phyloP scores from a whole-genome alignment of 139 green algal genomes.

The Auxenochlorella protothecoides region DNA sequence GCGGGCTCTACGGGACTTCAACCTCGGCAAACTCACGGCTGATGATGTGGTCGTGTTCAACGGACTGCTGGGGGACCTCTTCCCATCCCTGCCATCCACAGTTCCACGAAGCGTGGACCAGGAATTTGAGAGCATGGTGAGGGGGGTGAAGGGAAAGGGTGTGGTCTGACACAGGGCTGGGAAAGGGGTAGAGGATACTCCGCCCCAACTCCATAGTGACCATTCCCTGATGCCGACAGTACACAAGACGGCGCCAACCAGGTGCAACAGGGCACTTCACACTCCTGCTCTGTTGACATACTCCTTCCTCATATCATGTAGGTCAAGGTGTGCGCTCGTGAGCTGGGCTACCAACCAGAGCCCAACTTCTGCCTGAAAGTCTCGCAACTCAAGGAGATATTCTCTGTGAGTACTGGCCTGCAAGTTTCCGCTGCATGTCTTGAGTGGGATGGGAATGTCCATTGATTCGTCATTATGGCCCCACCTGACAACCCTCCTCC shows the following conservation, averaged over 20 bases:
- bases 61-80: slow-evolving; percentile 87
- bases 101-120: slow-evolving; percentile 68
- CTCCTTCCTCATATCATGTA: slow-evolving; percentile 1
- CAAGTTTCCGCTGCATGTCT: too few relatives aligned
- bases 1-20: slow-evolving; percentile 88
- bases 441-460: too few relatives aligned
- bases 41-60: slow-evolving; percentile 86
- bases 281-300: too few relatives aligned
- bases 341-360: slow-evolving; percentile 80
- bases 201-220: too few relatives aligned
- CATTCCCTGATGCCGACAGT: too few relatives aligned
- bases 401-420: slow-evolving; percentile 40
- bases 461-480: too few relatives aligned
- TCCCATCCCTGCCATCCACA: slow-evolving; percentile 72
- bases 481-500: too few relatives aligned
- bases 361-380: slow-evolving; percentile 85
- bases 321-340: slow-evolving; percentile 55
- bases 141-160: neutral
- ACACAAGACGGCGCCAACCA: too few relatives aligned
- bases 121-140: slow-evolving; percentile 64
- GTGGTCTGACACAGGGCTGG: neutral
- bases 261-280: too few relatives aligned
- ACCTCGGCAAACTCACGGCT: slow-evolving; percentile 82
- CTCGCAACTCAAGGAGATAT: slow-evolving; percentile 62
- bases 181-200: neutral